These are phyloP conservation scores for Fusarium annulatum DNA, from an alignment of 2,329 filamentous ascomycete genomes.

Conservation along the genomic window DNA sequence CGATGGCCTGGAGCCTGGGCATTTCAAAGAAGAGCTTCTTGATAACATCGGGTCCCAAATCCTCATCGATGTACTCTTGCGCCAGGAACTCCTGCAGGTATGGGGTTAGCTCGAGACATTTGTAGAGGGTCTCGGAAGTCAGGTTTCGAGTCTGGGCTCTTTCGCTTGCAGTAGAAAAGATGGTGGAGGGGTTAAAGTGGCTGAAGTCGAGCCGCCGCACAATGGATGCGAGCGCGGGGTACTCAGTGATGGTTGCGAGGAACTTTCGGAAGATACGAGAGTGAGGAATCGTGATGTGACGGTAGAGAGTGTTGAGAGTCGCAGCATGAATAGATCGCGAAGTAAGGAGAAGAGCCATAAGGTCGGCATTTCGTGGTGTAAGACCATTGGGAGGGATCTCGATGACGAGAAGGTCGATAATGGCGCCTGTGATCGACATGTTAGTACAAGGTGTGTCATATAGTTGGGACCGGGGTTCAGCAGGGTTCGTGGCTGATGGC, in stretches of 20 bases:
- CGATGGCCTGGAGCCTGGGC: constrained; percentile 72
- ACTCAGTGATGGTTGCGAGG: constrained; percentile 72
- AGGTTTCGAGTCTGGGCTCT: constrained; percentile 80
- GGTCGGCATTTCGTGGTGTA: constrained; percentile 79
- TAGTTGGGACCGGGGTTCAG: constrained; percentile 20
- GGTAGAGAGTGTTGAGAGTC: constrained; percentile 80
- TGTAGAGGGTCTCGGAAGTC: constrained; percentile 76
- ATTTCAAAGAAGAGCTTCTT: constrained; percentile 76
- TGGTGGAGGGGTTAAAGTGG: constrained; percentile 83
- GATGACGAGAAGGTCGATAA: constrained; percentile 78
- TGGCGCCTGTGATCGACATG: constrained; percentile 64
- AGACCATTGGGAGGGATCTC: constrained; percentile 79
- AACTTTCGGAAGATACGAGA: constrained; percentile 87
- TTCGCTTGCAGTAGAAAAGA: constrained; percentile 80
- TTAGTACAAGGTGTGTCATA: constrained; percentile 34
- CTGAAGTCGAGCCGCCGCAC: constrained; percentile 86
- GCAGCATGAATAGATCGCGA: constrained; percentile 79
- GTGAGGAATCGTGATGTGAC: constrained; percentile 84
- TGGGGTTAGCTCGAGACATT: constrained; percentile 77
- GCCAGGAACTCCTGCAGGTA: constrained; percentile 81
- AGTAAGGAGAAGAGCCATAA: constrained; percentile 80
- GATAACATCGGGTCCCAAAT: constrained; percentile 75
- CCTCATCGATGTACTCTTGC: constrained; percentile 84
- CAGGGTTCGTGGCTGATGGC: constrained; percentile 8
- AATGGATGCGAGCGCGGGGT: constrained; percentile 77